These are phyloP conservation scores for Jaapia argillacea DNA, from an alignment of 768 basidiomycete genomes.

Conservation along the genomic window DNA sequence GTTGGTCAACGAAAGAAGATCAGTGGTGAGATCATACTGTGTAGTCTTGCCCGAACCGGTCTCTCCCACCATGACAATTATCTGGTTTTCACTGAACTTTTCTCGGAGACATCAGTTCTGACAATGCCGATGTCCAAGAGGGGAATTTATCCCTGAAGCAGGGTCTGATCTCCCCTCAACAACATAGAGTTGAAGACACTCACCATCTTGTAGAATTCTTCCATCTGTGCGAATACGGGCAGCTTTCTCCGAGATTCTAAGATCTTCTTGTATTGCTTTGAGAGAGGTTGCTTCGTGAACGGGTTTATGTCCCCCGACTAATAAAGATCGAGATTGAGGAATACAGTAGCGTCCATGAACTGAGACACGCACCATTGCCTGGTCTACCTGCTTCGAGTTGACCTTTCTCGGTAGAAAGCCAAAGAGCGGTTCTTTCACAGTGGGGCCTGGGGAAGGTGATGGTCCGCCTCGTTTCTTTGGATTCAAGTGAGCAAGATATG, in stretches of 20 bases:
- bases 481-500: conserved; percentile 20
- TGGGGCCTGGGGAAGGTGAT: not conserved
- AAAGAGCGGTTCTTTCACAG: conserved; percentile 24
- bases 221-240: conserved; percentile 89
- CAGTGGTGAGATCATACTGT: conserved; percentile 43
- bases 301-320: conserved; percentile 80
- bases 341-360: not conserved
- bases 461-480: conserved; percentile 5
- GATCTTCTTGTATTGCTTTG: conserved; percentile 78
- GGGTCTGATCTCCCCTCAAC: conserved; percentile 20
- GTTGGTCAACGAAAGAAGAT: not conserved
- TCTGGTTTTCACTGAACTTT: conserved; percentile 70
- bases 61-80: conserved; percentile 88
- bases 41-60: conserved; percentile 96
- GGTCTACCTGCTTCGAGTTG: conserved; percentile 25
- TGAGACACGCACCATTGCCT: conserved; percentile 27
- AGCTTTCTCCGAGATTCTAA: conserved; percentile 77
- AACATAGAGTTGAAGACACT: conserved; percentile 21
- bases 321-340: conserved; percentile 1
- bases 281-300: conserved; percentile 75
- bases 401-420: conserved; percentile 36
- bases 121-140: conserved; percentile 10
- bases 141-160: conserved; percentile 10
- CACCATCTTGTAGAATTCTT: conserved; percentile 84
- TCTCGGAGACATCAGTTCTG: conserved; percentile 18